Evolutionary conservation across 1,284 basidiomycete species (phyloP), one percentile per base, ranked within the genome.

Genomic region (Puccinia polysora): DNA sequence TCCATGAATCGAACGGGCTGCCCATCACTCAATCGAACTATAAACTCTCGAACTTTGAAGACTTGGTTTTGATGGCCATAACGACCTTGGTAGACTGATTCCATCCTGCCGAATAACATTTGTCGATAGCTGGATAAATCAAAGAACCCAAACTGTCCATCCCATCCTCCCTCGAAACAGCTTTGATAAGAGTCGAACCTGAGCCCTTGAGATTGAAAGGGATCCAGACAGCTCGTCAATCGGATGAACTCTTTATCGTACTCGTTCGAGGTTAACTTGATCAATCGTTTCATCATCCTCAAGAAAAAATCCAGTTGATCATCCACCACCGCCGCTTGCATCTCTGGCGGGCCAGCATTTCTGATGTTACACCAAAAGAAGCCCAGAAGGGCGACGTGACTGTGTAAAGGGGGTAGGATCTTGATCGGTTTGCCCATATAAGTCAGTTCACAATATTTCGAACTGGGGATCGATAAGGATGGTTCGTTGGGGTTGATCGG

Each of bases 11-110:
- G 40, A 4, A 64, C 69, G 1, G 40, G 47, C 25, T 65, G 23
- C 2, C 40, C 59, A 43, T 65, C 52, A 28, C 59, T 36, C 2
- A 78, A 59, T 36, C 71, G 53, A 7, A 79, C 76, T 20, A 78
- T 59, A 58, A 75, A 75, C 38, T 78, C 78, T 25, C 56, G 56
- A 30, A 79, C 70, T 74, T 78, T 79, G 77, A 77, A 78, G 18
- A 79, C 77, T 68, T 79, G 78, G n/a, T 77, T 77, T 65, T 79
- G 78, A 65, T 79, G 78, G 4, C 78, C 78, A 65, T 78, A 79
- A 7, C 76, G 77, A 0, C 78, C 78, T 56, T 79, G 76, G 65
- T 78, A 78, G 38, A 79, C 59, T 56, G 75, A 75, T 28, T 76
- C 58, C 75, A 79, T 77, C 10, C 75, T 64, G 3, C 78, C 78